A percentile compares a stretch with the other conserved stretches of the same genome.
Conservation (phyloP, 164 flowering plant species). For the Aristolochia contorta region DNA sequence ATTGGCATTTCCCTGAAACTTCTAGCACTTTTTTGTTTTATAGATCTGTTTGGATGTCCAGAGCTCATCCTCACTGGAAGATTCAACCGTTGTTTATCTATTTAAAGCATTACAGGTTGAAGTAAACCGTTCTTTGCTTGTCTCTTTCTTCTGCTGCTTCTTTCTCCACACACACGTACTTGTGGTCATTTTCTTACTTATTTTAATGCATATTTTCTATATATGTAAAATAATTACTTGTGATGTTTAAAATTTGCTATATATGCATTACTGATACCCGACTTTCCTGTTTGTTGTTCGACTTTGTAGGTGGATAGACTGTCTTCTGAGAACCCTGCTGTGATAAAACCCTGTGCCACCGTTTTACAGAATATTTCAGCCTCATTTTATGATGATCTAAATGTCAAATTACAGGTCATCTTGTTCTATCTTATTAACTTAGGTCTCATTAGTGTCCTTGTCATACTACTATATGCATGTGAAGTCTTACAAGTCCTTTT, state of each 20-base stretch:
- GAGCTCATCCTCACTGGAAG: slow-evolving; percentile 18
- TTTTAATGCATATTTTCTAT: too few relatives aligned
- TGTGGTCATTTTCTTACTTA: too few relatives aligned
- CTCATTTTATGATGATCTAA: slow-evolving; percentile 36
- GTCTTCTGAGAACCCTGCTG: slow-evolving; percentile 38
- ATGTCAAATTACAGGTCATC: slow-evolving; percentile 54
- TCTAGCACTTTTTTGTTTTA: not conserved
- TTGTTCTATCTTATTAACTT: not conserved
- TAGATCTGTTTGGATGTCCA: slow-evolving; percentile 35
- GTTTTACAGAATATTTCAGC: slow-evolving; percentile 40
- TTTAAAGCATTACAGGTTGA: slow-evolving; percentile 49
- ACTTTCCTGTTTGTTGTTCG: not conserved
- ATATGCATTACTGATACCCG: too few relatives aligned
- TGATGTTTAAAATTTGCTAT: too few relatives aligned
- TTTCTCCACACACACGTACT: too few relatives aligned
- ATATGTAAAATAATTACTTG: too few relatives aligned
- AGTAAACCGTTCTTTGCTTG: not conserved
- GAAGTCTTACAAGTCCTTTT: slow-evolving; percentile 1
- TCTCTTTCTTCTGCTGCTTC: not conserved
- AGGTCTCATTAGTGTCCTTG: not conserved
- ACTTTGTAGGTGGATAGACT: slow-evolving; percentile 34
- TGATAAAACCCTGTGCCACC: slow-evolving; percentile 53
- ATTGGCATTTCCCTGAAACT: too few relatives aligned
- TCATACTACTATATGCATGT: not conserved
- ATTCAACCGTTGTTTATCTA: slow-evolving; percentile 23